These are phyloP conservation scores for Rhododendron henanense DNA, from an alignment of 148 eudicot genomes.

Conservation along the genomic window DNA sequence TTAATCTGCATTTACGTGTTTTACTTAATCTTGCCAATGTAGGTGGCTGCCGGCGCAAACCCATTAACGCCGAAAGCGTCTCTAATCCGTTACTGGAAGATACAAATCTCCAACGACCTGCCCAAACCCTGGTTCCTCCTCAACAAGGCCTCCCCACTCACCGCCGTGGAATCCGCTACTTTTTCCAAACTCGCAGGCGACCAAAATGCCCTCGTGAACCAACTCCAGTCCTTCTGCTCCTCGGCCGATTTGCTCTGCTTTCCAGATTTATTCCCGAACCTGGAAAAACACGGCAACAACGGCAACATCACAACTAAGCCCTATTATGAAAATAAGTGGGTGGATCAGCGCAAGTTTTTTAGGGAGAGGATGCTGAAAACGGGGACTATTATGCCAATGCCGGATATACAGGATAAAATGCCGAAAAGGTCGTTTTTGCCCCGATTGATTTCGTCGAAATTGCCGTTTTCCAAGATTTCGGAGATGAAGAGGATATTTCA, in stretches of 20 bases:
- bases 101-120: conserved; percentile 37
- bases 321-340: conserved; percentile 28
- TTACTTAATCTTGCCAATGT: conserved; percentile 1
- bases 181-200: conserved; percentile 35
- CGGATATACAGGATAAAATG: conserved; percentile 46
- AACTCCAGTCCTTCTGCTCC: no score
- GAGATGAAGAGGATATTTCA: conserved; percentile 33
- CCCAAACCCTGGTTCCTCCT: no score
- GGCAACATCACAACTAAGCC: no score
- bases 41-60: conserved; percentile 10
- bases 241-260: no score
- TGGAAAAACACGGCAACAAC: no score
- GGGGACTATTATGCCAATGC: conserved; percentile 49
- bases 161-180: conserved; percentile 36
- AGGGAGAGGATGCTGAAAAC: conserved; percentile 31
- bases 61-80: conserved; percentile 42
- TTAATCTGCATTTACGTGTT: background rate
- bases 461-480: conserved; percentile 33
- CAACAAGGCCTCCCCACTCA: background rate
- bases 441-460: conserved; percentile 29
- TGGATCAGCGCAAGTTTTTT: conserved; percentile 46
- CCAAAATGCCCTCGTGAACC: no score
- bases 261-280: no score
- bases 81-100: conserved; percentile 53
- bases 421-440: conserved; percentile 47